phyloP scores from a whole-genome alignment of 768 basidiomycete species.

The Phylloporus sp. region DNA sequence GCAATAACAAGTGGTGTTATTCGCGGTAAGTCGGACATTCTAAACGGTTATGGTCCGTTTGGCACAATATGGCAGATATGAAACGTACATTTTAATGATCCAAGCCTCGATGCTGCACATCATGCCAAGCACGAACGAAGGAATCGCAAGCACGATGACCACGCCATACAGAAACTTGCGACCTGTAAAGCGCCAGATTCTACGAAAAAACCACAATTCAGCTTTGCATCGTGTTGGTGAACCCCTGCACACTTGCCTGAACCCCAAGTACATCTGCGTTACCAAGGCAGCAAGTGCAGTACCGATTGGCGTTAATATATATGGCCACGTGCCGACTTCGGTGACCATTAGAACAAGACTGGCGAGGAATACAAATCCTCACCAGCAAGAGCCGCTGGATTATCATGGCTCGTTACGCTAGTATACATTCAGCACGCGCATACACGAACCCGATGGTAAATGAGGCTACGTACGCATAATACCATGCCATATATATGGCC shows the following conservation, averaged over 20 bases:
- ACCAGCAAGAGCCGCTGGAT: slow-evolving; percentile 12
- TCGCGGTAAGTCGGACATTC: slow-evolving; percentile 37
- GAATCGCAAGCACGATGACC: slow-evolving; percentile 33
- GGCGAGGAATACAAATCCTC: background rate
- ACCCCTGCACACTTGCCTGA: slow-evolving; percentile 33
- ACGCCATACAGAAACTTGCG: slow-evolving; percentile 26
- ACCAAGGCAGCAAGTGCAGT: slow-evolving; percentile 43
- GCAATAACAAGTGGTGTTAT: slow-evolving; percentile 41
- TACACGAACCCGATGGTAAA: background rate
- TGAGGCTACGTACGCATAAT: slow-evolving; percentile 8
- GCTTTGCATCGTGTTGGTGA: background rate
- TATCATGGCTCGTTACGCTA: slow-evolving; percentile 13
- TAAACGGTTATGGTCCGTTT: slow-evolving; percentile 12
- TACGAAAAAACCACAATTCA: background rate
- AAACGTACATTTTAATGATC: slow-evolving; percentile 37
- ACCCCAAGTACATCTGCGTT: slow-evolving; percentile 44
- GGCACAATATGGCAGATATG: too few species aligned
- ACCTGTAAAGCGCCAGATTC: slow-evolving; percentile 12
- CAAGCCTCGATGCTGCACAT: slow-evolving; percentile 41
- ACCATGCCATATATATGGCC: slow-evolving; percentile 18
- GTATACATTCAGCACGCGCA: background rate
- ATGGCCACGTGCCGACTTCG: slow-evolving; percentile 42
- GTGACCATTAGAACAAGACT: background rate
- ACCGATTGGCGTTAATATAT: slow-evolving; percentile 45
- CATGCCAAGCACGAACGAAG: slow-evolving; percentile 41